phyloP scores from a whole-genome alignment of 345 rosid genomes.

The Eutrema heterophyllum region DNA sequence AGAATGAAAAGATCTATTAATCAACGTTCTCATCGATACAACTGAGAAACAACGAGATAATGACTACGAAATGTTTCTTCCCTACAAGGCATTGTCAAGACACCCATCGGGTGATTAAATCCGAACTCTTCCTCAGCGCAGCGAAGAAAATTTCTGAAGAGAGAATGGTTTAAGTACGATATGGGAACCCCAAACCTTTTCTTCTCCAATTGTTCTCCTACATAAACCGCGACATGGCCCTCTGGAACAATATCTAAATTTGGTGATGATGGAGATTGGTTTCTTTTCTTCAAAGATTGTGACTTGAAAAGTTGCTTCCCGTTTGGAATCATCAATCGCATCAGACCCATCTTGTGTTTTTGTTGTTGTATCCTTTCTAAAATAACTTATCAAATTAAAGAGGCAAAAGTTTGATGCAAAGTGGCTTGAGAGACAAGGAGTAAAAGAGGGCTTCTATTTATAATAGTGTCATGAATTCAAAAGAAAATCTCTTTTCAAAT shows the following conservation, averaged over 20 bases:
- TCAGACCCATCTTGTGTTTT: constrained; percentile 1
- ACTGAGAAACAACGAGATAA: neutral
- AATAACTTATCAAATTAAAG: neutral
- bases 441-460: neutral
- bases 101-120: constrained; percentile 36
- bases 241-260: constrained; percentile 22
- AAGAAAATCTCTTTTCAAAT: neutral
- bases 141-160: constrained; percentile 24
- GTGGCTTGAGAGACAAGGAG: neutral
- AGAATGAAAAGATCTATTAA: neutral
- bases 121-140: constrained; percentile 38
- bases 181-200: constrained; percentile 32
- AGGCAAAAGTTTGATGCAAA: neutral
- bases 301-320: constrained; percentile 24
- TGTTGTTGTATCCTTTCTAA: neutral
- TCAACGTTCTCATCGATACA: neutral
- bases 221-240: constrained; percentile 36
- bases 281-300: constrained; percentile 13
- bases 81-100: constrained; percentile 34
- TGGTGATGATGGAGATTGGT: neutral
- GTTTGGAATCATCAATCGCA: neutral
- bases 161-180: constrained; percentile 35
- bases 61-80: constrained; percentile 24
- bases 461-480: neutral
- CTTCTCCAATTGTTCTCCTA: constrained; percentile 30